Conservation (phyloP, 306 rosid genomes). For the Quercus engelmannii region DNA sequence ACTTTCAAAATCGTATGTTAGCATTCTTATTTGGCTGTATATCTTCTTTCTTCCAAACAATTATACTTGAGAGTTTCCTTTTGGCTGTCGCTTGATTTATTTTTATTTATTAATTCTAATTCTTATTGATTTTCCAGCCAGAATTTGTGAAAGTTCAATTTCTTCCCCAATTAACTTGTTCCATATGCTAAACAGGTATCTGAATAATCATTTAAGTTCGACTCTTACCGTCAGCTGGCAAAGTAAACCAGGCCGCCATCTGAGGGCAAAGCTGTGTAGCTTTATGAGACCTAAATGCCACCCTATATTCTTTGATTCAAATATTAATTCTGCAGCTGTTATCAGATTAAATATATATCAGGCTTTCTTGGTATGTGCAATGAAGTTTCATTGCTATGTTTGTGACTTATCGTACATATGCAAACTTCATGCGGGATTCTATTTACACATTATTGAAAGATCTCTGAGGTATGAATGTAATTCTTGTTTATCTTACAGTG, state of each 20-base stretch:
- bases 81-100: background rate
- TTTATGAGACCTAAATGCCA: conserved; percentile 63
- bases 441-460: conserved; percentile 37
- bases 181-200: conserved; percentile 13
- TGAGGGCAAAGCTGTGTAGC: too few species aligned
- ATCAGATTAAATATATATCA: conserved; percentile 82
- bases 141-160: background rate
- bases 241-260: too few species aligned
- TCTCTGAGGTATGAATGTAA: conserved; percentile 40
- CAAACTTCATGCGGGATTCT: conserved; percentile 41
- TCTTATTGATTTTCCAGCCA: background rate
- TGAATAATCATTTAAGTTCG: too few species aligned
- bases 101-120: background rate
- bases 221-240: too few species aligned
- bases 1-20: background rate
- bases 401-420: conserved; percentile 18
- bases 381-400: too few species aligned
- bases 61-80: background rate
- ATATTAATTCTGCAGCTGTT: conserved; percentile 77
- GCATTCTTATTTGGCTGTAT: background rate
- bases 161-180: conserved; percentile 24
- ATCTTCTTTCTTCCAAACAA: background rate
- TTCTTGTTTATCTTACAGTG: background rate
- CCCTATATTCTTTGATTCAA: conserved; percentile 80
- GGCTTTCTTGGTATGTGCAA: conserved; percentile 21